These are phyloP conservation scores for Cytospora chrysosperma DNA, from an alignment of 2,329 filamentous ascomycete genomes.

Conservation along the genomic window DNA sequence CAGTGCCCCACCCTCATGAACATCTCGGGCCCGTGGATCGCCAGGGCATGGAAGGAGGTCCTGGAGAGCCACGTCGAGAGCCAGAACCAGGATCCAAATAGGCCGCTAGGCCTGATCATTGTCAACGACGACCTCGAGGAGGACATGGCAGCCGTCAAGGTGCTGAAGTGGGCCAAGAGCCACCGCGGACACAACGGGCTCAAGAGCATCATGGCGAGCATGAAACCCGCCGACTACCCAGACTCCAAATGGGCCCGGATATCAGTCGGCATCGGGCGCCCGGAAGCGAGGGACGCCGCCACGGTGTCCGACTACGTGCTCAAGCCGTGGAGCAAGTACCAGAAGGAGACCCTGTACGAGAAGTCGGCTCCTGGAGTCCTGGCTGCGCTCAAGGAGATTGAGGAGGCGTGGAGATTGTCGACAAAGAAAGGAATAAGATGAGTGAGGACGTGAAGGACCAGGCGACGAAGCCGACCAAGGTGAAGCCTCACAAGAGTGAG, in stretches of 20 bases:
- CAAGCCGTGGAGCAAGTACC: constrained; percentile 56
- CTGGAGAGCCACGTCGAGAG: constrained; percentile 36
- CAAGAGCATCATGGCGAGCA: constrained; percentile 59
- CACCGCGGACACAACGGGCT: constrained; percentile 73
- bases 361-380: constrained; percentile 53
- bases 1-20: constrained; percentile 85
- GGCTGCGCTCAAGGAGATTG: constrained; percentile 47
- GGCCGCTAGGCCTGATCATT: constrained; percentile 60
- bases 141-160: constrained; percentile 63
- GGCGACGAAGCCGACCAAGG: constrained; percentile 9
- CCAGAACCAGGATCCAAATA: constrained; percentile 3
- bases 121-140: constrained; percentile 88
- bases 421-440: neutral
- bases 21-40: constrained; percentile 69
- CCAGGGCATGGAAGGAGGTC: constrained; percentile 62
- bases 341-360: constrained; percentile 52
- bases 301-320: constrained; percentile 79
- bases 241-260: constrained; percentile 56
- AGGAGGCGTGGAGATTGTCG: constrained; percentile 36
- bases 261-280: constrained; percentile 85
- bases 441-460: neutral
- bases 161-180: constrained; percentile 63
- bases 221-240: constrained; percentile 45
- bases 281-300: constrained; percentile 62
- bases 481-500: neutral